Conservation (phyloP, 805 yeast species). For the Wickerhamiella nectarea region DNA sequence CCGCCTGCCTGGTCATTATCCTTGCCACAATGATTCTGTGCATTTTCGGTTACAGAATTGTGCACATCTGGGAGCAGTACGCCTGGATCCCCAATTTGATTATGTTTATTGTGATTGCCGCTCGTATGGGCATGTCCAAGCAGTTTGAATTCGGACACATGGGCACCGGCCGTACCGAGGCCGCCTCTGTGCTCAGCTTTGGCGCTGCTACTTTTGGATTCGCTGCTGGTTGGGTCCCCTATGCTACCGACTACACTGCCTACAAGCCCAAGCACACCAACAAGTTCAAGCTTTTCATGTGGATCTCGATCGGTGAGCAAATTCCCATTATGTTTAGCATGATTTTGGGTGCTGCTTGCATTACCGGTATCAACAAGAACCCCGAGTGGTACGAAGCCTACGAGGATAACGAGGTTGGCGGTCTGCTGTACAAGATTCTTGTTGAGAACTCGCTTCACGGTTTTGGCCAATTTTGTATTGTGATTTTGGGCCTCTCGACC, state of each 20-base stretch:
- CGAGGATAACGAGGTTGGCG: constrained; percentile 47
- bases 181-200: constrained; percentile 63
- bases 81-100: constrained; percentile 75
- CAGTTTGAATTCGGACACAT: constrained; percentile 44
- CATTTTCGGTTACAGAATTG: constrained; percentile 68
- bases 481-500: constrained; percentile 69
- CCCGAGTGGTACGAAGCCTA: constrained; percentile 38
- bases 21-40: constrained; percentile 54
- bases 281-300: constrained; percentile 45
- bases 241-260: constrained; percentile 83
- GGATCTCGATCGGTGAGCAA: constrained; percentile 49
- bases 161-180: constrained; percentile 50
- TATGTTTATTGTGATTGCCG: constrained; percentile 65
- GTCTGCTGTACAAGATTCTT: constrained; percentile 64
- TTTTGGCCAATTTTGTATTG: constrained; percentile 83
- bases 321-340: constrained; percentile 59
- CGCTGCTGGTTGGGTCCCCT: constrained; percentile 91
- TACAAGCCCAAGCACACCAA: constrained; percentile 62
- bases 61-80: constrained; percentile 72
- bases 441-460: constrained; percentile 55
- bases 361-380: constrained; percentile 43
- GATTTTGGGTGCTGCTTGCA: constrained; percentile 78
- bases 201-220: constrained; percentile 79
- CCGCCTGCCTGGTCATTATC: constrained; percentile 66
- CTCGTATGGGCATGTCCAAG: constrained; percentile 53